Evolutionary conservation across 148 eudicot species (phyloP).

Genomic region (Silene uniflora): DNA sequence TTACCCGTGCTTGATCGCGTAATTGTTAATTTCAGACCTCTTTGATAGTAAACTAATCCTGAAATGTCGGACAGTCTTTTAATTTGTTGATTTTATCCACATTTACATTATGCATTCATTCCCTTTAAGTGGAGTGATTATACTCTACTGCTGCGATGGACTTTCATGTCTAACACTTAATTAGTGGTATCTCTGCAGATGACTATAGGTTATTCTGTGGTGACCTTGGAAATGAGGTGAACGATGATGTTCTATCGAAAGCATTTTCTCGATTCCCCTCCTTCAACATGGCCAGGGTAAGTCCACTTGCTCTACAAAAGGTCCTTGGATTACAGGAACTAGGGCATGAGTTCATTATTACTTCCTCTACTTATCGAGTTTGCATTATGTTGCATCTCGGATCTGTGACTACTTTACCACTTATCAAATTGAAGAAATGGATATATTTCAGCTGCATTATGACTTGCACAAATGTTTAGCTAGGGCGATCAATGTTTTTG

Average conservation of each 20-base stretch:
- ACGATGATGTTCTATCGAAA: slow-evolving; percentile 89
- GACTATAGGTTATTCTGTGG: slow-evolving; percentile 88
- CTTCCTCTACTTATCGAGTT: too few relatives aligned
- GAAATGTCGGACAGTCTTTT: slow-evolving; percentile 4
- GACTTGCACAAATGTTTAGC: too few relatives aligned
- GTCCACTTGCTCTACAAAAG: slow-evolving; percentile 19
- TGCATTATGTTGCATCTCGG: too few relatives aligned
- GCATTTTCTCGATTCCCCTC: slow-evolving; percentile 87
- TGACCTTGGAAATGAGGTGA: slow-evolving; percentile 95
- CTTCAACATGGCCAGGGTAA: slow-evolving; percentile 84
- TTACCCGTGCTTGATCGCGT: slow-evolving; percentile 29
- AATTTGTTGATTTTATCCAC: background rate
- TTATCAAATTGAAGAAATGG: too few relatives aligned
- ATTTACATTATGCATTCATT: background rate
- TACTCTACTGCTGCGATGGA: slow-evolving; percentile 1
- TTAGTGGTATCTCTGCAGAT: slow-evolving; percentile 46
- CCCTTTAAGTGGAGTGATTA: background rate
- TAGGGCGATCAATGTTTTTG: background rate
- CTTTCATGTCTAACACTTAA: background rate
- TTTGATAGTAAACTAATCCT: slow-evolving; percentile 23
- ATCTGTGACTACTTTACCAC: too few relatives aligned
- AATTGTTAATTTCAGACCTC: slow-evolving; percentile 21
- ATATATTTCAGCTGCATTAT: too few relatives aligned
- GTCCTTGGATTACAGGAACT: background rate
- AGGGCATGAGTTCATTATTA: too few relatives aligned